Conservation (phyloP, 169 alveolate species). For the Plasmodium gaboni region DNA sequence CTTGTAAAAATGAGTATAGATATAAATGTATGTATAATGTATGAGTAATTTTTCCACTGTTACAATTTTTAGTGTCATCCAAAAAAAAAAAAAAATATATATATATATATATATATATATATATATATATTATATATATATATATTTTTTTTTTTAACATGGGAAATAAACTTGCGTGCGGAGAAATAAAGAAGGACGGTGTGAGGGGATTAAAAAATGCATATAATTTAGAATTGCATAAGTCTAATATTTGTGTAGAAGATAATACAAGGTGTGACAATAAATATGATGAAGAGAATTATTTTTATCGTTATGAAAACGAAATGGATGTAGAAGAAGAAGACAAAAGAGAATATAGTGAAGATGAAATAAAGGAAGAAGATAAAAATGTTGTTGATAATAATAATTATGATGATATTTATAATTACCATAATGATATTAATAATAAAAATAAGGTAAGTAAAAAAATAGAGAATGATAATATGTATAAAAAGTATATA, state of each 20-base stretch:
- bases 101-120: no score
- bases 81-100: no score
- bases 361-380: slow-evolving; percentile 13
- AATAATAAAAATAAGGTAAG: neutral
- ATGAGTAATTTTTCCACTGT: no score
- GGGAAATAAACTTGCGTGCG: slow-evolving; percentile 68
- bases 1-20: no score
- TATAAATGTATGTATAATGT: no score
- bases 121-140: no score
- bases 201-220: neutral
- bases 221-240: neutral
- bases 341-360: slow-evolving; percentile 16
- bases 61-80: no score
- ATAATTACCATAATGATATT: neutral
- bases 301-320: slow-evolving; percentile 51
- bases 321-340: slow-evolving; percentile 5
- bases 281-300: slow-evolving; percentile 37
- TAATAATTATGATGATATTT: slow-evolving; percentile 12
- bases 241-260: neutral
- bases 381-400: neutral
- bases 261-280: neutral
- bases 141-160: neutral
- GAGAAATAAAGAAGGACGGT: slow-evolving; percentile 33
- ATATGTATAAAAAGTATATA: slow-evolving; percentile 3
- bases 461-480: neutral